phyloP scores from a whole-genome alignment of 768 basidiomycete genomes.

The Gloeostereum incarnatum region DNA sequence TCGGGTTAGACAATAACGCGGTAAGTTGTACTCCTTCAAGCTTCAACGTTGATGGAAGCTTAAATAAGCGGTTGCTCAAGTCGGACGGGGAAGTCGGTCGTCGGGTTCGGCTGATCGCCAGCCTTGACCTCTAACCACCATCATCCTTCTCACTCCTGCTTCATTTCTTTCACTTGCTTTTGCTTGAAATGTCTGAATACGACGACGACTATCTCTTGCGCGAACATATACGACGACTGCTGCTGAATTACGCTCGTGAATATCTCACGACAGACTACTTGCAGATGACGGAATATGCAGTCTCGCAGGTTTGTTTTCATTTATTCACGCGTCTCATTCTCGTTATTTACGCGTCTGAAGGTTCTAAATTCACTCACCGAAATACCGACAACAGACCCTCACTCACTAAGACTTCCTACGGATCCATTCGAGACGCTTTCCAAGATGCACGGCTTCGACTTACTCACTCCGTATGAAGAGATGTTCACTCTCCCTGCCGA shows the following conservation, averaged over 20 bases:
- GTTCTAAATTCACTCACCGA: constrained; percentile 32
- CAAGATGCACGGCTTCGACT: constrained; percentile 19
- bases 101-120: no score
- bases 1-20: no score
- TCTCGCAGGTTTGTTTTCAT: constrained; percentile 29
- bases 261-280: constrained; percentile 51
- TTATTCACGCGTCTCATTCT: neutral
- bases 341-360: constrained; percentile 6
- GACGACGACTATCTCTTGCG: no score
- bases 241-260: constrained; percentile 41
- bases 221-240: constrained; percentile 42
- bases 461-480: constrained; percentile 35
- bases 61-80: no score
- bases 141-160: no score
- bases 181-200: no score
- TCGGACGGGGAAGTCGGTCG: no score
- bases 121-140: no score
- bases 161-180: no score
- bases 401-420: constrained; percentile 38
- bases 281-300: constrained; percentile 38
- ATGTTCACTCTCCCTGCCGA: constrained; percentile 28
- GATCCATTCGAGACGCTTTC: constrained; percentile 45
- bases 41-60: no score
- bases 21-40: no score
- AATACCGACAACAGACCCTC: constrained; percentile 40